Evolutionary conservation across 345 rosid genomes (phyloP).

Genomic region (Cardiospermum halicacabum): DNA sequence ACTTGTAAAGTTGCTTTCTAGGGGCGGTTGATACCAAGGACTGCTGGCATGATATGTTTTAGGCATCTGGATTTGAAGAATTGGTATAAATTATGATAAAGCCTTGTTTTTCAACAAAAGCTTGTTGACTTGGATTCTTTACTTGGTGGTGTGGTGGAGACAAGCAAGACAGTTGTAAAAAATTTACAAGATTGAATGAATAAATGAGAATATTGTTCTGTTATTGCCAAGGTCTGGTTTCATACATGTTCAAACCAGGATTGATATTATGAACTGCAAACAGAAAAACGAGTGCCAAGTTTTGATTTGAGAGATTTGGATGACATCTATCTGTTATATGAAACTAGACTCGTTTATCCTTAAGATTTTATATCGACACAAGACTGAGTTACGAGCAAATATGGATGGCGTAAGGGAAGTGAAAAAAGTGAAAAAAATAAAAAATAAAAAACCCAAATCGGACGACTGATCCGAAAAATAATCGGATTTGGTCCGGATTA

Average conservation of each 20-base stretch:
- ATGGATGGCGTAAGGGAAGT: no score
- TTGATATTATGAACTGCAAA: not conserved
- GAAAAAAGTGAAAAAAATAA: no score
- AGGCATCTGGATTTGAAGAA: not conserved
- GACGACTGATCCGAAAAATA: no score
- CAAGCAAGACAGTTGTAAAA: no score
- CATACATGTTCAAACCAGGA: not conserved
- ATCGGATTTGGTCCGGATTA: no score
- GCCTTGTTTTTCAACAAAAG: not conserved
- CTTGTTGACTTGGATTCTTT: slow-evolving; percentile 18
- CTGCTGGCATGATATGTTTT: not conserved
- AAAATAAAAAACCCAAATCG: no score
- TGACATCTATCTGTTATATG: no score
- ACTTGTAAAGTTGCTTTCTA: not conserved
- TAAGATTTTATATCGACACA: no score
- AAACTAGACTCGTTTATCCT: no score
- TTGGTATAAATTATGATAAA: not conserved
- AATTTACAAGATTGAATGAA: not conserved
- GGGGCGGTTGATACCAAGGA: slow-evolving; percentile 2
- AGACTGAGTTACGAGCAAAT: no score
- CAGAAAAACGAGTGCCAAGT: not conserved
- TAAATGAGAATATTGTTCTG: slow-evolving; percentile 7
- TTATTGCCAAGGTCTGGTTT: not conserved
- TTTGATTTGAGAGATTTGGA: no score
- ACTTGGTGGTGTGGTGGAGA: not conserved